Evolutionary conservation across 2,329 filamentous ascomycete genomes (phyloP).

Genomic region (Chaetomiaceae sp.): DNA sequence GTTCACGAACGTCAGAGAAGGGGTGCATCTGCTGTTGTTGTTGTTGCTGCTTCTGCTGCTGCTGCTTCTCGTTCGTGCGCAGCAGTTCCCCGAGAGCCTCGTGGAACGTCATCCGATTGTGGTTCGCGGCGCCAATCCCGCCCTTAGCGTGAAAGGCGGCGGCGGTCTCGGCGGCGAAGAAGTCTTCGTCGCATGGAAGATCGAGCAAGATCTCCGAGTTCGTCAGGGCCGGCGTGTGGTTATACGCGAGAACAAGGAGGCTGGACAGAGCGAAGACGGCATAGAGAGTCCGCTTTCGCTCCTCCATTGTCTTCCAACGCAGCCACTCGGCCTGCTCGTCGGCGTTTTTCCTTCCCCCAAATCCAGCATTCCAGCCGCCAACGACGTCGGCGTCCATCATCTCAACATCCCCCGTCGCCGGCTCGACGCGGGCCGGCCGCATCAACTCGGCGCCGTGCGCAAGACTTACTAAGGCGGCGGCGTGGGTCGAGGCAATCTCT

Average conservation of each 20-base stretch:
- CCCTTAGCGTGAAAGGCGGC: conserved; percentile 74
- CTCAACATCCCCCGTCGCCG: conserved; percentile 42
- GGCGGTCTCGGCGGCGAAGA: conserved; percentile 79
- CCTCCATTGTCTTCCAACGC: conserved; percentile 80
- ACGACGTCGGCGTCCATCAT: conserved; percentile 49
- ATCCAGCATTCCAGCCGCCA: conserved; percentile 39
- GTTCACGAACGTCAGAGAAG: conserved; percentile 35
- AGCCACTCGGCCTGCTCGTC: conserved; percentile 74
- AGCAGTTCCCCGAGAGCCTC: conserved; percentile 74
- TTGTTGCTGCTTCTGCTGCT: no score
- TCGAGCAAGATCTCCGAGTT: conserved; percentile 91
- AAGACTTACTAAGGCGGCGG: conserved; percentile 82
- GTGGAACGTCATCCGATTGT: conserved; percentile 72
- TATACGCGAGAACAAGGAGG: conserved; percentile 84
- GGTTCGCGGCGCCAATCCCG: conserved; percentile 61
- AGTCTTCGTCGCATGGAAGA: conserved; percentile 86
- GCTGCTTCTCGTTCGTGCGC: conserved; percentile 62
- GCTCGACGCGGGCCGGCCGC: conserved; percentile 39
- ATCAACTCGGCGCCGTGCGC: conserved; percentile 79
- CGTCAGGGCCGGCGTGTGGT: conserved; percentile 81
- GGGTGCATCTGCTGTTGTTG: conserved; percentile 49
- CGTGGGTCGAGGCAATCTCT: conserved; percentile 89
- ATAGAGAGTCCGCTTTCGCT: conserved; percentile 88
- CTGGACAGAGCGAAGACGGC: conserved; percentile 88
- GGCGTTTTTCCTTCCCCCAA: conserved; percentile 37